Conservation (phyloP, 331 rosid genomes). For the Dryas integrifolia region DNA sequence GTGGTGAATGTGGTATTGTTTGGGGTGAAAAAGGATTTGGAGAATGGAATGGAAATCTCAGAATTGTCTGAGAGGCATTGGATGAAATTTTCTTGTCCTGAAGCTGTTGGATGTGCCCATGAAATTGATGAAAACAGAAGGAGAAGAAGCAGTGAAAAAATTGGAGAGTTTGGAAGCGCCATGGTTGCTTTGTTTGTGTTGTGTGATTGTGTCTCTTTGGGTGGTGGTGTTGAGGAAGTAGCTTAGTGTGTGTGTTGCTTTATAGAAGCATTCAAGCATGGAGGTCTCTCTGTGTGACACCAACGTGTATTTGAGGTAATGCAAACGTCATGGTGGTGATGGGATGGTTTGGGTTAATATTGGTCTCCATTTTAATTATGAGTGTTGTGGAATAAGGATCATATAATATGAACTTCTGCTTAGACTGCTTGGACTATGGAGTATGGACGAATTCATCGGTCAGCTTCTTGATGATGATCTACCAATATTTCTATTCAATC, state of each 20-base stretch:
- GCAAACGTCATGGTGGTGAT: conserved; percentile 9
- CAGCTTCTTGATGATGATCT: neutral
- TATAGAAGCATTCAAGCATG: conserved; percentile 8
- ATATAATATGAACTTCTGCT: neutral
- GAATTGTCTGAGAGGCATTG: conserved; percentile 50
- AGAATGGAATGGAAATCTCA: conserved; percentile 33
- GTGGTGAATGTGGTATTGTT: conserved; percentile 39
- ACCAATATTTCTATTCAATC: neutral
- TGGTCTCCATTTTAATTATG: neutral
- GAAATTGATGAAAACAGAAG: conserved; percentile 18
- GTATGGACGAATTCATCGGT: conserved; percentile 2
- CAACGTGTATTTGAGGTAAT: conserved; percentile 5
- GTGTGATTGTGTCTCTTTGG: neutral
- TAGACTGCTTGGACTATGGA: neutral
- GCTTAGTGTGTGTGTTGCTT: neutral
- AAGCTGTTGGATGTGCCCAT: conserved; percentile 21
- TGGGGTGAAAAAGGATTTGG: conserved; percentile 36
- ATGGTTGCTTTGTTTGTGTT: neutral
- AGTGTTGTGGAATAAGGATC: neutral
- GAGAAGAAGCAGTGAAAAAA: neutral
- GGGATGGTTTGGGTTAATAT: neutral
- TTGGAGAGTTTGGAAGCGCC: conserved; percentile 2
- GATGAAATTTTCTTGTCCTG: conserved; percentile 36
- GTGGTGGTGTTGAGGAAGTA: neutral
- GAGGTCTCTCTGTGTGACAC: neutral